phyloP scores from a whole-genome alignment of 805 yeast species.

The Dipodascopsis tothii region DNA sequence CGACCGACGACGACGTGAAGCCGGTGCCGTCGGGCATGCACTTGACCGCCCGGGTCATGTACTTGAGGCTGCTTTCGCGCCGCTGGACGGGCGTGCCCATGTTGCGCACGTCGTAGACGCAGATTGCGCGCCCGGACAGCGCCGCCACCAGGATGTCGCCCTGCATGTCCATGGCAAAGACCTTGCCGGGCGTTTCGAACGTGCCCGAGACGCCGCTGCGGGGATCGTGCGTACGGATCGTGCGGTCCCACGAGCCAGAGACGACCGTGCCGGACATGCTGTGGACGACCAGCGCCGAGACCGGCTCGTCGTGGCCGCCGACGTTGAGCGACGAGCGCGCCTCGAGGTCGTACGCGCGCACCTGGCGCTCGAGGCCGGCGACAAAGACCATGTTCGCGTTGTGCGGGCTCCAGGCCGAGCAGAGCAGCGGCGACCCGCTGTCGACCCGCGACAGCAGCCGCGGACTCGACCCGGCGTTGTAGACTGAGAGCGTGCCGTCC shows the following conservation, averaged over 20 bases:
- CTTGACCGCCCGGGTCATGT: slow-evolving; percentile 52
- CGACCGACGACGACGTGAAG: slow-evolving; percentile 60
- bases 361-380: slow-evolving; percentile 14
- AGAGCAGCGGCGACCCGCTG: slow-evolving; percentile 31
- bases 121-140: slow-evolving; percentile 45
- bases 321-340: slow-evolving; percentile 30
- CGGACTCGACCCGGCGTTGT: slow-evolving; percentile 31
- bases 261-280: slow-evolving; percentile 34
- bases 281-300: slow-evolving; percentile 34
- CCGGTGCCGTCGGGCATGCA: slow-evolving; percentile 48
- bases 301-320: slow-evolving; percentile 37
- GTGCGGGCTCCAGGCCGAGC: not conserved
- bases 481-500: slow-evolving; percentile 47
- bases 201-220: slow-evolving; percentile 22
- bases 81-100: slow-evolving; percentile 40
- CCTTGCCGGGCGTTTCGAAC: slow-evolving; percentile 40
- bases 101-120: slow-evolving; percentile 51
- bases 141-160: slow-evolving; percentile 45
- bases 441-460: slow-evolving; percentile 17
- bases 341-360: slow-evolving; percentile 39
- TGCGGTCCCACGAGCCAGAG: slow-evolving; percentile 58
- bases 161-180: slow-evolving; percentile 55
- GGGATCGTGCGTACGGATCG: slow-evolving; percentile 43
- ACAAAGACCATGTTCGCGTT: slow-evolving; percentile 6
- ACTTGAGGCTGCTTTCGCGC: slow-evolving; percentile 58